Conservation (phyloP, 2,329 filamentous ascomycete species). For the Fusarium sp. region DNA sequence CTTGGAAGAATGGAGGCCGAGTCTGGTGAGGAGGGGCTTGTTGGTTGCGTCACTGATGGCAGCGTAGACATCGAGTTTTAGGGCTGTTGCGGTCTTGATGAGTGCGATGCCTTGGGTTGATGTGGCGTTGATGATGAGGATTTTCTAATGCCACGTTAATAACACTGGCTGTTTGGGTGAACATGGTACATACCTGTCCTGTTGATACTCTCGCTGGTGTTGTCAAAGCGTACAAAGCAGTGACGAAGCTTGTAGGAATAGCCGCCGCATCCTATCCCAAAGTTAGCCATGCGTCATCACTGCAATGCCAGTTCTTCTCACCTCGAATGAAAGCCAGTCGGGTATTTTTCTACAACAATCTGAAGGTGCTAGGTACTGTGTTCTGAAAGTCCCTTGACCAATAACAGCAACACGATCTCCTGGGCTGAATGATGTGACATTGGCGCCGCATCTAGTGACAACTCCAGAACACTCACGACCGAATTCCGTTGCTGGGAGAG, state of each 20-base stretch:
- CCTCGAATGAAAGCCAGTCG: conserved; percentile 41
- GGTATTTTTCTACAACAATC: conserved; percentile 36
- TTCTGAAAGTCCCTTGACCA: conserved; percentile 39
- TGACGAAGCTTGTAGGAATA: conserved; percentile 35
- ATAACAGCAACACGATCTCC: conserved; percentile 39
- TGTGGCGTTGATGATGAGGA: conserved; percentile 35
- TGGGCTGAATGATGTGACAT: conserved; percentile 24
- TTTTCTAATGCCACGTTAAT: conserved; percentile 26
- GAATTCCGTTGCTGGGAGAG: conserved; percentile 31
- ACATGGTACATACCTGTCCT: conserved; percentile 26
- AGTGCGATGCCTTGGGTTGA: conserved; percentile 38
- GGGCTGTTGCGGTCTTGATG: conserved; percentile 33
- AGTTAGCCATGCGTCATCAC: not conserved
- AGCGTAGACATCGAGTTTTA: conserved; percentile 37
- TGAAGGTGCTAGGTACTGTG: conserved; percentile 32
- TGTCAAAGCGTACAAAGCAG: conserved; percentile 35
- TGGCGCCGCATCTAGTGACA: conserved; percentile 19
- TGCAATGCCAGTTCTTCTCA: not conserved
- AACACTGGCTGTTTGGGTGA: rapidly evolving
- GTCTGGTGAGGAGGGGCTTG: conserved; percentile 28
- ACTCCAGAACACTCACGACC: conserved; percentile 41
- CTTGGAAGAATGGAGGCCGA: conserved; percentile 29
- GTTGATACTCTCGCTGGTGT: conserved; percentile 16
- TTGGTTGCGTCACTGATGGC: conserved; percentile 12
- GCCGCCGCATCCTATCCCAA: conserved; percentile 30